These are phyloP conservation scores for Henningerozyma blattae DNA, from an alignment of 805 yeast genomes.

Conservation along the genomic window DNA sequence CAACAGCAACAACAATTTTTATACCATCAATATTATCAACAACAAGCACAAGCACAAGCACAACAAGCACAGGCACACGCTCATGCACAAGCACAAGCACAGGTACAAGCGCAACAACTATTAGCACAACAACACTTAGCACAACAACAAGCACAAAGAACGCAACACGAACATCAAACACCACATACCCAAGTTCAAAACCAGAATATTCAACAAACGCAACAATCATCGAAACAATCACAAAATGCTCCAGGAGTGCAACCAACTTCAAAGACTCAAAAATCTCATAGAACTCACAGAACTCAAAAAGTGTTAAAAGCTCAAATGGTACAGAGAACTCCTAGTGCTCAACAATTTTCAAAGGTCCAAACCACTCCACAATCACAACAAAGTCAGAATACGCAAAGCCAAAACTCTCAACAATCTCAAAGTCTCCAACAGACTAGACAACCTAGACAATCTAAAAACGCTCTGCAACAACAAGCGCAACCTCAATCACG, in stretches of 20 bases:
- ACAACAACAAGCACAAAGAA: too few relatives aligned
- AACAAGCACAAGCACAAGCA: conserved; percentile 1
- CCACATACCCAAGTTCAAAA: background rate
- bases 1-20: background rate
- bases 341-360: too few relatives aligned
- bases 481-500: background rate
- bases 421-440: background rate
- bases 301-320: too few relatives aligned
- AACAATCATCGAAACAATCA: background rate
- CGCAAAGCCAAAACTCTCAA: too few relatives aligned
- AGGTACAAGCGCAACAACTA: background rate
- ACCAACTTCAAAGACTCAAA: too few relatives aligned
- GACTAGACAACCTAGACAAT: background rate
- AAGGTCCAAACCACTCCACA: too few relatives aligned
- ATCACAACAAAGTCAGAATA: too few relatives aligned
- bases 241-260: too few relatives aligned
- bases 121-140: too few relatives aligned
- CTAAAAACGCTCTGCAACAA: background rate
- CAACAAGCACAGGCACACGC: conserved; percentile 1
- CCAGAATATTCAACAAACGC: background rate
- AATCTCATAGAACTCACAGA: too few relatives aligned
- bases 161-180: background rate
- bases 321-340: too few relatives aligned
- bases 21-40: background rate
- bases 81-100: conserved; percentile 1